Evolutionary conservation across 257 asterid species (phyloP).

Genomic region (Petrea volubilis): DNA sequence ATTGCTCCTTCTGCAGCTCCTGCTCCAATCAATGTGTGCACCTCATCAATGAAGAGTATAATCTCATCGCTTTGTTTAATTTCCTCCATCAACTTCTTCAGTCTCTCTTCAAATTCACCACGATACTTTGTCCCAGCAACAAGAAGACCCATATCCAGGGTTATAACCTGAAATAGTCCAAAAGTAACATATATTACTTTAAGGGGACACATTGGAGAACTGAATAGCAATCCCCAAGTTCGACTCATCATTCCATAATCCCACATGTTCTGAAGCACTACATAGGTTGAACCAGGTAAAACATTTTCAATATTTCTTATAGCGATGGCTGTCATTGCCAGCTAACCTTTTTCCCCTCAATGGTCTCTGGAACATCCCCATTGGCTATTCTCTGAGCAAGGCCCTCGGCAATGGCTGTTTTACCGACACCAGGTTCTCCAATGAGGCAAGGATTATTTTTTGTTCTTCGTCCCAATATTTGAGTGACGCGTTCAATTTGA

Average conservation of each 20-base stretch:
- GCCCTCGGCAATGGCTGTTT: constrained; percentile 99
- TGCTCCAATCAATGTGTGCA: constrained; percentile 96
- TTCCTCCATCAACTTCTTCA: constrained; percentile 95
- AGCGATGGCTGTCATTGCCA: background rate
- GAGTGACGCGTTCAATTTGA: constrained; percentile 96
- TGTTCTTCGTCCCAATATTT: constrained; percentile 94
- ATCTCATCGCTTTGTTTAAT: constrained; percentile 88
- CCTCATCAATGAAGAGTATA: constrained; percentile 94
- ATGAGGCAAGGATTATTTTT: constrained; percentile 97
- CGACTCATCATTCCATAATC: background rate
- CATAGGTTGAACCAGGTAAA: background rate
- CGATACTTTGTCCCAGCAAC: constrained; percentile 98
- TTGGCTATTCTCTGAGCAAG: constrained; percentile 93
- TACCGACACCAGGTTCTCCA: constrained; percentile 99
- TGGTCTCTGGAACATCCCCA: constrained; percentile 97
- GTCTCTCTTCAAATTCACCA: constrained; percentile 98
- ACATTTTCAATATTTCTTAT: background rate
- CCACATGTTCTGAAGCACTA: background rate
- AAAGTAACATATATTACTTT: constrained; percentile 8
- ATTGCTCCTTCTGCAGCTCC: constrained; percentile 99
- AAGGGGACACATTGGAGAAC: background rate
- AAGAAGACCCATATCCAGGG: constrained; percentile 92
- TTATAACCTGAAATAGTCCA: constrained; percentile 66
- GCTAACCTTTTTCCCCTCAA: constrained; percentile 92
- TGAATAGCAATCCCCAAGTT: background rate